phyloP scores from a whole-genome alignment of 805 yeast species.

The Schizosaccharomyces cryophilus region DNA sequence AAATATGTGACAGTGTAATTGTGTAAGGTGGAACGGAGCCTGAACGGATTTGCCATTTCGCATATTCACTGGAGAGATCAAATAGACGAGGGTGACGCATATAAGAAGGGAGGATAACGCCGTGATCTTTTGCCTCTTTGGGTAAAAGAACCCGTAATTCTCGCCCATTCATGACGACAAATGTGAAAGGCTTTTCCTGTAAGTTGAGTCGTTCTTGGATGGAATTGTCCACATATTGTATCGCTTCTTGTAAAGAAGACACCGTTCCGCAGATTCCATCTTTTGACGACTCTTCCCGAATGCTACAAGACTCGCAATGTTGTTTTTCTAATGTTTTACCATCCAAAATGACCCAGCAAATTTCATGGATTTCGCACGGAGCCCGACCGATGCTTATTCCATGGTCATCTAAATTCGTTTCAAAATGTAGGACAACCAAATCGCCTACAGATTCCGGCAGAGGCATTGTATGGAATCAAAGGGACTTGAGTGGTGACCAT shows the following conservation, averaged over 20 bases:
- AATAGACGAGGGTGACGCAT: constrained; percentile 53
- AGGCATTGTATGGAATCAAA: not conserved
- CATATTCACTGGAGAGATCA: constrained; percentile 50
- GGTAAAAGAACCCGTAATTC: constrained; percentile 54
- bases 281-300: not conserved
- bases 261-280: constrained; percentile 18
- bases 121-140: constrained; percentile 58
- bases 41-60: constrained; percentile 46
- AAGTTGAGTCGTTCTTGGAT: constrained; percentile 19
- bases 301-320: not conserved
- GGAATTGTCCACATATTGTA: constrained; percentile 26
- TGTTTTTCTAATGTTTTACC: not conserved
- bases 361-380: not conserved
- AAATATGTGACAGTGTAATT: constrained; percentile 16
- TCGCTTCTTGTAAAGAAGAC: constrained; percentile 37
- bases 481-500: not conserved
- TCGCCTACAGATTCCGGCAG: not conserved
- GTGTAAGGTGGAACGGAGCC: constrained; percentile 17
- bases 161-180: constrained; percentile 45
- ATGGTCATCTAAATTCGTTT: not conserved
- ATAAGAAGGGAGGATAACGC: constrained; percentile 45
- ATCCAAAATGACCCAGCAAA: not conserved
- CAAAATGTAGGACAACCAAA: constrained; percentile 1
- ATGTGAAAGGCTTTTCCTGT: constrained; percentile 27
- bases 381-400: not conserved